These are phyloP conservation scores for Mycena alexandri DNA, from an alignment of 768 basidiomycete species.

Conservation along the genomic window DNA sequence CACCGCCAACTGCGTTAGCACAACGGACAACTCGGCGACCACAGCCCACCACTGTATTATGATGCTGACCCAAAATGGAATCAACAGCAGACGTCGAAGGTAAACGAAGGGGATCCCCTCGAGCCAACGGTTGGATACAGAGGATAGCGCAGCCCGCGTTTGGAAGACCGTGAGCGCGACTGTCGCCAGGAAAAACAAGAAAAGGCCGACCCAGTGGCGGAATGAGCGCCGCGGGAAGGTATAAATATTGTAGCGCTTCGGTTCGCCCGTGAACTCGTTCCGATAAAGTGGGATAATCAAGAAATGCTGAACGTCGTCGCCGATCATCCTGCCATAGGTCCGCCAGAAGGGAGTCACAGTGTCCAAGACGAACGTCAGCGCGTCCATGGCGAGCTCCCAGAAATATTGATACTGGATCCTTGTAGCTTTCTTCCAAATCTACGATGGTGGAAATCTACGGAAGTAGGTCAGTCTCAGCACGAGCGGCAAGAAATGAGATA, in stretches of 20 bases:
- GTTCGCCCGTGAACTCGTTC: conserved; percentile 86
- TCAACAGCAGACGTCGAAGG: conserved; percentile 72
- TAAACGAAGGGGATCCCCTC: conserved; percentile 70
- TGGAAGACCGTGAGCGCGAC: conserved; percentile 68
- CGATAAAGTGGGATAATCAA: conserved; percentile 86
- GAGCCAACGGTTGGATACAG: conserved; percentile 65
- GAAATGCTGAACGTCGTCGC: conserved; percentile 83
- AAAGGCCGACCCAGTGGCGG: conserved; percentile 76
- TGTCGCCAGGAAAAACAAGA: conserved; percentile 63
- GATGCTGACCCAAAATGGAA: conserved; percentile 74
- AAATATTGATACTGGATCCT: conserved; percentile 84
- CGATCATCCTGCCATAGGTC: conserved; percentile 85
- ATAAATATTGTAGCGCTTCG: conserved; percentile 73
- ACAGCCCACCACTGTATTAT: conserved; percentile 78
- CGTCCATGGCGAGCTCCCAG: conserved; percentile 87
- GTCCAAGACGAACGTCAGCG: conserved; percentile 80
- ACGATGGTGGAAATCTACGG: conserved; percentile 76
- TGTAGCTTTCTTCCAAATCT: conserved; percentile 82
- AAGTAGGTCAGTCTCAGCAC: conserved; percentile 4
- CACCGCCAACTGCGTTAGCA: conserved; percentile 70
- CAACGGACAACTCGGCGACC: conserved; percentile 66
- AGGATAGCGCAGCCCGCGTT: conserved; percentile 68
- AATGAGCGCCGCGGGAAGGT: conserved; percentile 72
- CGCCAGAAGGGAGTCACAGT: conserved; percentile 86
- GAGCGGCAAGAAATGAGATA: conserved; percentile 19